phyloP scores from a whole-genome alignment of 2,329 filamentous ascomycete species.

The Alternaria triticina region DNA sequence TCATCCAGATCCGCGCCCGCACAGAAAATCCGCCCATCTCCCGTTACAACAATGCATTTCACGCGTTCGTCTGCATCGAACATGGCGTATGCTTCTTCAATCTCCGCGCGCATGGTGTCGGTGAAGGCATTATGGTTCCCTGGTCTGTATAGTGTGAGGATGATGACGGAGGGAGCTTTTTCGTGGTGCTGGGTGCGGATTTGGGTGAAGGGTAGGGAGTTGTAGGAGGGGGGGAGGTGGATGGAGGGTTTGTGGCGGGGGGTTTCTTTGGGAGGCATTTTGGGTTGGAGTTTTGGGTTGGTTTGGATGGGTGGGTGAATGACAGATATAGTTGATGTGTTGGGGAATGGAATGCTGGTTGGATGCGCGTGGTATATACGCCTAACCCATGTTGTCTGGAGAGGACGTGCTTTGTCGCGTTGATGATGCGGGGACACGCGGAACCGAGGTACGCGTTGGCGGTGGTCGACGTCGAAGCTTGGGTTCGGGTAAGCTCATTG shows the following conservation, averaged over 20 bases:
- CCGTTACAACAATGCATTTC: slow-evolving; percentile 62
- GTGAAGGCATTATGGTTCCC: slow-evolving; percentile 74
- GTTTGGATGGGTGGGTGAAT: background rate
- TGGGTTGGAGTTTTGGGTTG: background rate
- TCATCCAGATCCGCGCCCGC: slow-evolving; percentile 64
- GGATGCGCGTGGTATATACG: background rate
- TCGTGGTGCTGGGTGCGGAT: slow-evolving; percentile 53
- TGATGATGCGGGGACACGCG: slow-evolving; percentile 10
- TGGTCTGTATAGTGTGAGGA: slow-evolving; percentile 70
- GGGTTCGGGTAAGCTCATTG: background rate
- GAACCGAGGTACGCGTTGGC: slow-evolving; percentile 9
- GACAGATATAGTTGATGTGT: background rate
- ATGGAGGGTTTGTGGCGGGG: slow-evolving; percentile 29
- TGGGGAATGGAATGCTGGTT: background rate
- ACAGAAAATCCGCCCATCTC: slow-evolving; percentile 60
- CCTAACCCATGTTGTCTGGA: background rate
- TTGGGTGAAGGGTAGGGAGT: slow-evolving; percentile 47
- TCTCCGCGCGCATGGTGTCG: slow-evolving; percentile 65
- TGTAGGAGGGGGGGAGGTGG: slow-evolving; percentile 49
- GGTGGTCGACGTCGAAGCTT: background rate
- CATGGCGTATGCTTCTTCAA: slow-evolving; percentile 61
- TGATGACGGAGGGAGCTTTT: slow-evolving; percentile 60
- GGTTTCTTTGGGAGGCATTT: slow-evolving; percentile 9
- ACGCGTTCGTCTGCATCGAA: slow-evolving; percentile 63
- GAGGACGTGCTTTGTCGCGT: background rate